These are phyloP conservation scores for Colletotrichum neosansevieriae DNA, from an alignment of 2,329 filamentous ascomycete species.

Conservation along the genomic window DNA sequence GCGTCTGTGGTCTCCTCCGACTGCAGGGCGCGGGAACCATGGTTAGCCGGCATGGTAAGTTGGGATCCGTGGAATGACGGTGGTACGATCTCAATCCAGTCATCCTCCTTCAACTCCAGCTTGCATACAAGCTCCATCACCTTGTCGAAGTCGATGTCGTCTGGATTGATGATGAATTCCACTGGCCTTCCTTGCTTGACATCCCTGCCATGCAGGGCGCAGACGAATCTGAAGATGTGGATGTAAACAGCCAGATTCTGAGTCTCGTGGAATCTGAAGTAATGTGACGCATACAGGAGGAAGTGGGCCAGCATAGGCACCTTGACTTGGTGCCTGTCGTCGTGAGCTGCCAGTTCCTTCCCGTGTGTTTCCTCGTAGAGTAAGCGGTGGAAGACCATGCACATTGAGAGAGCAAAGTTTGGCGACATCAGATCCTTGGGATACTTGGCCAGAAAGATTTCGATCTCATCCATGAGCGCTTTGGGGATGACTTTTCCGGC, in stretches of 20 bases:
- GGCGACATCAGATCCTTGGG: background rate
- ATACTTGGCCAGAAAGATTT: background rate
- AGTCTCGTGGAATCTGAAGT: background rate
- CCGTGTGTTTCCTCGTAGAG: background rate
- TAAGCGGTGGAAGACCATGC: background rate
- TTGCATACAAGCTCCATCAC: background rate
- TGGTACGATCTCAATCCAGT: background rate
- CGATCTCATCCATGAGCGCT: background rate
- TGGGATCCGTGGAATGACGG: background rate
- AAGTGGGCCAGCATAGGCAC: background rate
- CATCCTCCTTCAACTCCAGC: background rate
- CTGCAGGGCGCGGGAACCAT: background rate
- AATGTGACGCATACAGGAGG: background rate
- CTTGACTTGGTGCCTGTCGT: background rate
- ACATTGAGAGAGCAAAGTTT: conserved; percentile 1
- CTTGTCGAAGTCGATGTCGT: background rate
- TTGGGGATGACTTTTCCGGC: background rate
- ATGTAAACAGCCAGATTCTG: background rate
- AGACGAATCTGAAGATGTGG: background rate
- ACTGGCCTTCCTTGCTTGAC: background rate
- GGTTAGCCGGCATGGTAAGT: background rate
- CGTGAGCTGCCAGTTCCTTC: background rate
- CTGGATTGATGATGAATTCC: background rate
- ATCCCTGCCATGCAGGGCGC: background rate
- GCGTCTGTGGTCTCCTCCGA: background rate